These are phyloP conservation scores for Asterionellopsis glacialis DNA, from an alignment of 108 stramenopile genomes.

Conservation along the genomic window DNA sequence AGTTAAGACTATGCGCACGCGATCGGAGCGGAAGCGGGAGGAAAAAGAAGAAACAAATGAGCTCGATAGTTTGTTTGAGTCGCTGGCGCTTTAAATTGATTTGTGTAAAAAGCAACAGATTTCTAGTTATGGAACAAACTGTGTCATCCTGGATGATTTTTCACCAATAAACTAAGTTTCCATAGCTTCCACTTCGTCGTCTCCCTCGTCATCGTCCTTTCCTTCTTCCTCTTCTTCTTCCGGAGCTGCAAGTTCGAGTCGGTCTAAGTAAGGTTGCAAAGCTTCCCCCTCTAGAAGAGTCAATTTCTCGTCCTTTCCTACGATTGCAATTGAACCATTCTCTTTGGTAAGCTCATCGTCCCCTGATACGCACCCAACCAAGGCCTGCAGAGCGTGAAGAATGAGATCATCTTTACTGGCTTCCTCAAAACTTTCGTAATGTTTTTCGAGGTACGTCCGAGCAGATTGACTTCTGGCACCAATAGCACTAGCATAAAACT, in stretches of 20 bases:
- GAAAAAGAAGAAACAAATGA: not conserved
- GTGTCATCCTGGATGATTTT: not conserved
- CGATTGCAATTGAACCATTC: constrained; percentile 80
- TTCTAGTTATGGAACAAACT: not conserved
- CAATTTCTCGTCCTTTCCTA: constrained; percentile 72
- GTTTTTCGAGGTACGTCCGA: constrained; percentile 97
- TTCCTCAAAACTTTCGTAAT: constrained; percentile 61
- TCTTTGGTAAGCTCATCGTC: constrained; percentile 89
- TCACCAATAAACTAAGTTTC: constrained; percentile 25
- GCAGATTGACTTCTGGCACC: constrained; percentile 94
- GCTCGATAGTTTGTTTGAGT: not conserved
- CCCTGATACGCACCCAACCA: constrained; percentile 88
- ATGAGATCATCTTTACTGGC: constrained; percentile 81
- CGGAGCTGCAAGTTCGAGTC: constrained; percentile 70
- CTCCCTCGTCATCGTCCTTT: constrained; percentile 27
- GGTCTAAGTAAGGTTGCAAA: constrained; percentile 80
- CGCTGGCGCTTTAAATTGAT: not conserved
- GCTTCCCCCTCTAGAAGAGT: constrained; percentile 77
- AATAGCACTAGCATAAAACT: constrained; percentile 94
- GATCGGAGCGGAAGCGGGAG: not conserved
- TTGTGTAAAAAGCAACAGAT: not conserved
- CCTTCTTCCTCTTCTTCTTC: constrained; percentile 55
- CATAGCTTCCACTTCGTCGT: constrained; percentile 27
- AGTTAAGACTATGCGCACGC: not conserved
- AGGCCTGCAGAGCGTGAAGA: constrained; percentile 92